A percentile compares a stretch with the other conserved stretches of the same genome.
Conservation (phyloP, 331 rosid species). For the Telfairia occidentalis region DNA sequence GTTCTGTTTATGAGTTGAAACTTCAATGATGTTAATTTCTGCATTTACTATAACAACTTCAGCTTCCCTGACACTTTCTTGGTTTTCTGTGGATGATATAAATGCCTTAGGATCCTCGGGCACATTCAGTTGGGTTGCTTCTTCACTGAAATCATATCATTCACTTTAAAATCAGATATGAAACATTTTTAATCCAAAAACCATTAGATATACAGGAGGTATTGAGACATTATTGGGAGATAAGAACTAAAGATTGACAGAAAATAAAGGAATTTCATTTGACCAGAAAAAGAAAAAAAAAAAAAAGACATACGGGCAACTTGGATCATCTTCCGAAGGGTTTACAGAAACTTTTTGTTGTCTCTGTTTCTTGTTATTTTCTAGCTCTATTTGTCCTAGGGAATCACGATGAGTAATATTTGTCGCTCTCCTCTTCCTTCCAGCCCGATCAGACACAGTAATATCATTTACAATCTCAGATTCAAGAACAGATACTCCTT, state of each 20-base stretch:
- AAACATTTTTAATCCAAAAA: neutral
- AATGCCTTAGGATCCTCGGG: conserved; percentile 25
- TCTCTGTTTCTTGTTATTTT: conserved; percentile 47
- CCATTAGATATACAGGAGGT: neutral
- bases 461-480: conserved; percentile 30
- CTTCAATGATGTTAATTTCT: conserved; percentile 51
- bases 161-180: neutral
- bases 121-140: conserved; percentile 25
- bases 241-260: neutral
- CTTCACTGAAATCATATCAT: conserved; percentile 36
- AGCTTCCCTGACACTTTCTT: conserved; percentile 39
- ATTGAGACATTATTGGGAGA: neutral
- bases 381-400: conserved; percentile 25
- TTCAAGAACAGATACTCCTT: conserved; percentile 17
- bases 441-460: conserved; percentile 32
- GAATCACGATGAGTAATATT: conserved; percentile 18
- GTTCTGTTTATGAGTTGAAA: conserved; percentile 35
- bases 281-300: neutral
- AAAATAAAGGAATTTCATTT: conserved; percentile 6
- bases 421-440: conserved; percentile 56
- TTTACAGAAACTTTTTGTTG: conserved; percentile 25
- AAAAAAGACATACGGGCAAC: conserved; percentile 30
- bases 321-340: conserved; percentile 22
- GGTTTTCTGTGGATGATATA: conserved; percentile 26
- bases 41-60: conserved; percentile 43